Percentiles rank a stretch among this genome's conserved stretches.
These are phyloP conservation scores for Penicillium angulare DNA, from an alignment of 495 filamentous ascomycete species.

Conservation along the genomic window DNA sequence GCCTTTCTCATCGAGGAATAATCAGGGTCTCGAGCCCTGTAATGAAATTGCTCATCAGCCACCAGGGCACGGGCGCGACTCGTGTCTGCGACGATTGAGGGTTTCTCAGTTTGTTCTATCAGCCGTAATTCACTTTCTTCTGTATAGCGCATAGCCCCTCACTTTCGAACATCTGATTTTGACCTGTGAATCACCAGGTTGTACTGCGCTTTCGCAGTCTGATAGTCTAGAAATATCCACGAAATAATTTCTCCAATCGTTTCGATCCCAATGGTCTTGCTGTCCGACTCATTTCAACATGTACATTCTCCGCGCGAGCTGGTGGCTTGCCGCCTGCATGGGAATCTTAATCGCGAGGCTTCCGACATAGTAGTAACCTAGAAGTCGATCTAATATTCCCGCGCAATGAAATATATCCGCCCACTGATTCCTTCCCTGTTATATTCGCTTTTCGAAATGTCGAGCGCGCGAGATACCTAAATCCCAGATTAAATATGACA, in stretches of 20 bases:
- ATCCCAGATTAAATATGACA: constrained; percentile 6
- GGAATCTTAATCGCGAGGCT: constrained; percentile 4
- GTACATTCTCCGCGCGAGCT: constrained; percentile 1
- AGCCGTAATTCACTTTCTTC: too few relatives aligned
- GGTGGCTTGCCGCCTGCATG: constrained; percentile 9
- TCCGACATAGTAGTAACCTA: constrained; percentile 11
- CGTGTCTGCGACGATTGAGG: too few relatives aligned
- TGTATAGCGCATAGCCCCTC: too few relatives aligned
- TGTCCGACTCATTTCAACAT: constrained; percentile 1
- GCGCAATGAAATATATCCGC: constrained; percentile 41
- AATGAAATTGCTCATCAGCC: too few relatives aligned
- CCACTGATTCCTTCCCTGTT: constrained; percentile 28
- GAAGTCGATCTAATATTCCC: constrained; percentile 42
- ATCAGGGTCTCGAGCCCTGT: too few relatives aligned
- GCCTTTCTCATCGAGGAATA: too few relatives aligned
- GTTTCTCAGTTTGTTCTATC: too few relatives aligned
- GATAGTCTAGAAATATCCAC: background rate
- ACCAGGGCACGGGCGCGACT: too few relatives aligned
- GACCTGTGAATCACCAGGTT: too few relatives aligned
- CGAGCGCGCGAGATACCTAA: constrained; percentile 18
- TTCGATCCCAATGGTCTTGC: background rate
- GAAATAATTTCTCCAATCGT: background rate
- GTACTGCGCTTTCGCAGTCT: background rate
- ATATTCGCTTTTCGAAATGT: constrained; percentile 36
- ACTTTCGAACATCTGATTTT: too few relatives aligned